These are phyloP conservation scores for Thinopyrum elongatum DNA, from an alignment of 176 grass and related monocot species.

Conservation along the genomic window DNA sequence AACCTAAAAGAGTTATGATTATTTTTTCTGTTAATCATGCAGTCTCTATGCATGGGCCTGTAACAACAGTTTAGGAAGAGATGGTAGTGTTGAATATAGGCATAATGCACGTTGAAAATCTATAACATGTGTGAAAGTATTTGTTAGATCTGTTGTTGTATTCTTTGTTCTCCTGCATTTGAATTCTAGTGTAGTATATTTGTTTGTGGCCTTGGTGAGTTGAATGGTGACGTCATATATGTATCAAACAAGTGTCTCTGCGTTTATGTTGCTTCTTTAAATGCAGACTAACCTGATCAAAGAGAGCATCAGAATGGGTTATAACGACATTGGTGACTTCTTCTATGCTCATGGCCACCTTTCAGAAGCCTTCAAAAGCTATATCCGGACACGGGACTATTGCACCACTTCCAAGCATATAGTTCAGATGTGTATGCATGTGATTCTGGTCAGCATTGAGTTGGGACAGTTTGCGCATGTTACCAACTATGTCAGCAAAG, in stretches of 20 bases:
- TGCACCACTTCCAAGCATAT: constrained; percentile 98
- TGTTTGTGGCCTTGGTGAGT: background rate
- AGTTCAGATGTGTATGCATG: constrained; percentile 97
- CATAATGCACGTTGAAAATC: background rate
- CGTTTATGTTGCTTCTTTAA: constrained; percentile 19
- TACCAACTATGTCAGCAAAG: constrained; percentile 88
- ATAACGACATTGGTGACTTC: constrained; percentile 94
- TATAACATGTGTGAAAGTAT: background rate
- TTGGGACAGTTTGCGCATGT: constrained; percentile 87
- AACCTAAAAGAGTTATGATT: background rate
- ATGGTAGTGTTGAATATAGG: background rate
- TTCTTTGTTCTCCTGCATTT: background rate
- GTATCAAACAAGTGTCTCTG: background rate
- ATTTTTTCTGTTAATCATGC: too few species aligned
- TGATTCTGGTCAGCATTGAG: constrained; percentile 92
- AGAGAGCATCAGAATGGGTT: constrained; percentile 99
- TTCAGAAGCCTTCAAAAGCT: constrained; percentile 91
- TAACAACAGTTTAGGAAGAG: background rate
- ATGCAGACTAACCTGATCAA: constrained; percentile 95
- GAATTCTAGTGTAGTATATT: background rate
- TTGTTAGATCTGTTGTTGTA: background rate
- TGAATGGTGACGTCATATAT: background rate
- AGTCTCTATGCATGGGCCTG: background rate
- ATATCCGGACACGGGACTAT: constrained; percentile 93
- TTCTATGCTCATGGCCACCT: constrained; percentile 83